Evolutionary conservation across 768 basidiomycete species (phyloP), one percentile per base, ranked within the genome.

Genomic region (Boletus rex-veris): DNA sequence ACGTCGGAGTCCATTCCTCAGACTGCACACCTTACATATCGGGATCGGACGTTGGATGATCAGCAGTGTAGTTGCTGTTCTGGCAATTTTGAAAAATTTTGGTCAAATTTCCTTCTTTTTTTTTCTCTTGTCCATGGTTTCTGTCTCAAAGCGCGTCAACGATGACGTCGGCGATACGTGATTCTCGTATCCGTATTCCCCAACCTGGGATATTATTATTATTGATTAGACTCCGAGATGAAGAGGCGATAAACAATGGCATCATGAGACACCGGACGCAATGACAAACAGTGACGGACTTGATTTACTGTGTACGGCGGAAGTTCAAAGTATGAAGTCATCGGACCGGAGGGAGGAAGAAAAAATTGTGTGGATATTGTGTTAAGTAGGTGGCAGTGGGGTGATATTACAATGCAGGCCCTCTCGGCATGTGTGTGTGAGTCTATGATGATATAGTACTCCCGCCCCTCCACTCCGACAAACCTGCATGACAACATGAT

Each of bases 391-490:
- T 30, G 40, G 28, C 26, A 45, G 41, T 47, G 44, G 46, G 55
- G 50, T 55, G 50, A 51, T 62, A 50, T 65, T 65, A 68, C 68
- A 70, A 68, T 60, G 68, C 61, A 68, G 57, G 58, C 41, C n/a
- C 37, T 53, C 48, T 61, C 59, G 55, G 59, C 44, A 59, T 55
- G 33, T 46, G 55, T 58, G 42, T 59, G 48, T 40, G 58, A 59
- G 68, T 57, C 67, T 65, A 68, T 58, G 61, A 16, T 59, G 46
- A 28, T 40, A 49, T 54, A 52, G 51, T 45, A 53, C 64, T 37
- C 51, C 61, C 37, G 50, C 21, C 42, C 52, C 57, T 61, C 48
- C 54, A 55, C 56, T 52, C 57, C 56, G 50, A 60, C 46, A 41
- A 54, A 52, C 66, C 69, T 62, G 62, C 68, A 59, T 63, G 54